These are phyloP conservation scores for Amanita rimosa DNA, from an alignment of 768 basidiomycete genomes.

Conservation along the genomic window DNA sequence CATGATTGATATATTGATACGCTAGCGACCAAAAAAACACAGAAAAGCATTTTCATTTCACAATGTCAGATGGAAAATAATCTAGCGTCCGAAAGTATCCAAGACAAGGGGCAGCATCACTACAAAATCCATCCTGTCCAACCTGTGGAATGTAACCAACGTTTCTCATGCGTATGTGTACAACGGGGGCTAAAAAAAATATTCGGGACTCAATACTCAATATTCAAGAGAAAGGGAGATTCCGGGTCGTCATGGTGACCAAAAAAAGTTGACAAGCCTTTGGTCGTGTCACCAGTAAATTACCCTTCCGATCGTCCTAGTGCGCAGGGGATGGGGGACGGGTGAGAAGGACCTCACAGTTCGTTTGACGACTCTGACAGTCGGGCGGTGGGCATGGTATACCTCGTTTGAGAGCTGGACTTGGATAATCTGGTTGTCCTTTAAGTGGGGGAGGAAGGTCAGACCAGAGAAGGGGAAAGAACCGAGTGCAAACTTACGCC, in stretches of 20 bases:
- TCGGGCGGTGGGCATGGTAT: slow-evolving; percentile 70
- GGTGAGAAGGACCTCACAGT: slow-evolving; percentile 47
- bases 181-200: not conserved
- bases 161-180: not conserved
- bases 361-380: slow-evolving; percentile 67
- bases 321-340: slow-evolving; percentile 21
- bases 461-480: not conserved
- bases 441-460: not conserved
- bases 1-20: too few relatives aligned
- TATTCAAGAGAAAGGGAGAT: not conserved
- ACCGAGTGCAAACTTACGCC: slow-evolving; percentile 23
- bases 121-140: not conserved
- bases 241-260: not conserved
- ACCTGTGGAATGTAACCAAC: not conserved
- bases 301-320: slow-evolving; percentile 58
- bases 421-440: slow-evolving; percentile 79
- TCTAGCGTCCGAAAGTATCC: not conserved
- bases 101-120: not conserved
- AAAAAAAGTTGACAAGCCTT: not conserved
- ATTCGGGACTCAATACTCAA: too few relatives aligned
- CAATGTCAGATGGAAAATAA: not conserved
- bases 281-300: slow-evolving; percentile 53
- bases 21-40: too few relatives aligned
- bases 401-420: slow-evolving; percentile 69
- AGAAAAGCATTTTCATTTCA: not conserved